A percentile compares a stretch with the other conserved stretches of the same genome.
Conservation (phyloP, 2,329 filamentous ascomycete species). For the Neonectria sp. region DNA sequence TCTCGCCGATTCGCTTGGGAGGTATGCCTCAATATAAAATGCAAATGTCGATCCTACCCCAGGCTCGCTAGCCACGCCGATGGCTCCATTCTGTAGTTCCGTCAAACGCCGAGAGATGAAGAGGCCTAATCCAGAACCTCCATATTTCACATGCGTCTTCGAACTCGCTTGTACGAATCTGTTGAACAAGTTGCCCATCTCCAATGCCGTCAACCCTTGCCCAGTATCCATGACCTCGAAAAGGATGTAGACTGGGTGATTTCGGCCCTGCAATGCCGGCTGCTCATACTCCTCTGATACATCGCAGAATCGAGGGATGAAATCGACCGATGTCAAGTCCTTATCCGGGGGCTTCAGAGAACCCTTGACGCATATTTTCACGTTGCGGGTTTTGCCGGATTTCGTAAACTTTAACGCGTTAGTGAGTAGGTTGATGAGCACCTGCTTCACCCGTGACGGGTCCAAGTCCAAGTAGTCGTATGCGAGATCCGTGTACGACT, state of each 20-base stretch:
- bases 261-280: slow-evolving; percentile 48
- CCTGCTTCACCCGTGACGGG: slow-evolving; percentile 81
- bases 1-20: slow-evolving; percentile 57
- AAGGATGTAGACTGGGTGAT: slow-evolving; percentile 73
- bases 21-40: slow-evolving; percentile 77
- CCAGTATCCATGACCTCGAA: slow-evolving; percentile 86
- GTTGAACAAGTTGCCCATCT: slow-evolving; percentile 83
- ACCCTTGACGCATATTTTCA: slow-evolving; percentile 64
- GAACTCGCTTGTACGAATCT: slow-evolving; percentile 85
- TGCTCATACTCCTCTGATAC: slow-evolving; percentile 58
- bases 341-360: slow-evolving; percentile 56
- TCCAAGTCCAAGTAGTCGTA: slow-evolving; percentile 80
- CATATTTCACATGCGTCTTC: slow-evolving; percentile 83
- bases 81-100: slow-evolving; percentile 84
- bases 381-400: slow-evolving; percentile 70
- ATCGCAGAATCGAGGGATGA: slow-evolving; percentile 71
- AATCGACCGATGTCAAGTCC: slow-evolving; percentile 67
- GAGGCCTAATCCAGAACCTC: slow-evolving; percentile 82
- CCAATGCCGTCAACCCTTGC: slow-evolving; percentile 78
- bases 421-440: slow-evolving; percentile 84
- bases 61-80: slow-evolving; percentile 79
- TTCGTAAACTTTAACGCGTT: slow-evolving; percentile 89
- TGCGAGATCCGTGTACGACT: slow-evolving; percentile 70
- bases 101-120: slow-evolving; percentile 87
- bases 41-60: slow-evolving; percentile 82